Evolutionary conservation across 805 yeast species (phyloP).

Genomic region (Hemisphaericaspora nanyangensis): DNA sequence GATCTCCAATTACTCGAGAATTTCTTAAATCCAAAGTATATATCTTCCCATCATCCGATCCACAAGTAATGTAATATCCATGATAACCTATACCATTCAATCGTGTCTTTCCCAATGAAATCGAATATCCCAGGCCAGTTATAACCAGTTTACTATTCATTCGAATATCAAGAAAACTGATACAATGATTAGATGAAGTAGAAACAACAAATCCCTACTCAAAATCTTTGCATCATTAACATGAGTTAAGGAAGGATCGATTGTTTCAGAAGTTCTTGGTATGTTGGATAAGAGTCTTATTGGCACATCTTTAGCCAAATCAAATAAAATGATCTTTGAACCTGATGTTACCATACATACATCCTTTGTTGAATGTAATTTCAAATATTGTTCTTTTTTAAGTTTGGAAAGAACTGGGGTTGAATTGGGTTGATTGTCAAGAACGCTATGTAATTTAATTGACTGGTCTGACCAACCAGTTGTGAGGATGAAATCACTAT

Average conservation of each 20-base stretch:
- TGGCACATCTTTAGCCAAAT: background rate
- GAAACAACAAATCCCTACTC: slow-evolving; percentile 16
- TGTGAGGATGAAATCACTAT: background rate
- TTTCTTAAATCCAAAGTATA: slow-evolving; percentile 22
- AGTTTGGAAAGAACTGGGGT: background rate
- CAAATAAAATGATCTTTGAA: background rate
- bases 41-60: slow-evolving; percentile 20
- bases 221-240: slow-evolving; percentile 19
- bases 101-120: slow-evolving; percentile 21
- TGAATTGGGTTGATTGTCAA: background rate
- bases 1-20: slow-evolving; percentile 10
- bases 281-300: background rate
- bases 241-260: slow-evolving; percentile 10
- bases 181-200: slow-evolving; percentile 22
- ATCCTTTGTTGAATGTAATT: background rate
- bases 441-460: background rate
- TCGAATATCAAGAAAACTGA: slow-evolving; percentile 23
- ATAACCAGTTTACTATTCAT: slow-evolving; percentile 9
- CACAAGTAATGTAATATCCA: slow-evolving; percentile 10
- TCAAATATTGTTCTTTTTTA: background rate
- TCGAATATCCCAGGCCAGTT: slow-evolving; percentile 2
- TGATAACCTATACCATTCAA: slow-evolving; percentile 17
- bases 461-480: background rate
- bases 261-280: background rate
- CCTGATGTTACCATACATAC: background rate